Evolutionary conservation across 108 stramenopile species (phyloP), one percentile per base, ranked within the genome.

Genomic region (Pseudonitzschia multiseries): DNA sequence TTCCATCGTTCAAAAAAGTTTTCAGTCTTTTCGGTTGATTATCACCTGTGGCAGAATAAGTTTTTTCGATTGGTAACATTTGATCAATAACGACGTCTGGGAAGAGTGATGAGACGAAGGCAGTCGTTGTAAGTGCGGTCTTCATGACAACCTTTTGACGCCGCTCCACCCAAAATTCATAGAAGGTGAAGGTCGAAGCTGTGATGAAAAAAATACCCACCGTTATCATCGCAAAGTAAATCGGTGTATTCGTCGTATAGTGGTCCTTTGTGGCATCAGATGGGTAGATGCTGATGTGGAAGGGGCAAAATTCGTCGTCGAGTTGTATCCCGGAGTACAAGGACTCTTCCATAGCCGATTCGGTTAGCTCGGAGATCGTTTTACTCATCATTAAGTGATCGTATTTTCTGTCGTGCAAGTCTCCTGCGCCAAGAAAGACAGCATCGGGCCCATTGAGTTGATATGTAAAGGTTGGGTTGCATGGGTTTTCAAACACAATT

Each of bases 401-500:
- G 24, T 43, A 65, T 26, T 65, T 43, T n/a, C n/a, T 12, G 24
- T 65, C 65, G 21, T 65, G 65, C 5, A 65, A 65, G 22, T 42
- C 44, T 44, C 65, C 65, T 46, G 65, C 65, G 8, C 65, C 65
- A 22, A 65, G 44, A 24, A 46, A 65, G 12, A 42, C 24, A 6
- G 36, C 65, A 43, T 65, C 36, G 24, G 65, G 65, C 10, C 65
- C 65, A n/a, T 65, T 65, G 41, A 65, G 17, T 32, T 70, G 57
- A 63, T 83, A 86, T 17, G 72, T 87, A 69, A 73, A 84, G 21
- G 22, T 36, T 56, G 79, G 81, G 28, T 70, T 71, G 41, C 72
- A 82, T 0, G 80, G 73, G 33, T 70, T 79, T 36, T 70, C 51
- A 0, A 87, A 61, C 9, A 87, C 86, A 62, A 81, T 81, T 33